A percentile compares a stretch with the other conserved stretches of the same genome.
Evolutionary conservation across 208 protist species (phyloP).

Genomic region (Leishmania tropica): DNA sequence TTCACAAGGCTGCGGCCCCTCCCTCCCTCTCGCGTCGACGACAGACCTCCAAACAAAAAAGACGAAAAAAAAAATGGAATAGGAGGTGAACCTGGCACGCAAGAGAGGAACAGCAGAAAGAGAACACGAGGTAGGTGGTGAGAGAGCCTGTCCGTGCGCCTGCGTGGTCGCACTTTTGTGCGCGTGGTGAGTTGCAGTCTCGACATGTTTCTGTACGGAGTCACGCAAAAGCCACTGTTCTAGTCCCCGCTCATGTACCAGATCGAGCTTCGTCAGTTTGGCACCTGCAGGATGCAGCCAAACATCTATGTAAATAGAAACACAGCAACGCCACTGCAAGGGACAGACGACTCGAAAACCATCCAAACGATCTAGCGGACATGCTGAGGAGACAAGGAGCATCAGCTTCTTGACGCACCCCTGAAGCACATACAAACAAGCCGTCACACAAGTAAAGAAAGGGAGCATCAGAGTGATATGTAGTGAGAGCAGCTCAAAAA

Average conservation of each 20-base stretch:
- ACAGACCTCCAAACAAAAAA: not conserved
- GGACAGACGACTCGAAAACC: not conserved
- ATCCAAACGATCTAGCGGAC: not conserved
- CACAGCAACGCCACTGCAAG: not conserved
- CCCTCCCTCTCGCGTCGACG: not conserved
- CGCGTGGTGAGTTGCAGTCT: not conserved
- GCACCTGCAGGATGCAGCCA: not conserved
- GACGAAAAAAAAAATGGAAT: not conserved
- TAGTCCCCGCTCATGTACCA: not conserved
- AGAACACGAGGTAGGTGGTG: not conserved
- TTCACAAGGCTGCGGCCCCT: not conserved
- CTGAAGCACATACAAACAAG: not conserved
- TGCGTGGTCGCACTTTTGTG: not conserved
- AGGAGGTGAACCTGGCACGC: too few relatives aligned
- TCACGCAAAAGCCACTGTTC: not conserved
- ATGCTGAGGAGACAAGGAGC: not conserved
- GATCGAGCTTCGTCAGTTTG: not conserved
- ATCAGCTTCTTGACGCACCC: not conserved
- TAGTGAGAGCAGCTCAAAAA: not conserved
- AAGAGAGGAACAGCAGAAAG: not conserved
- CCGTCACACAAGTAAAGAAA: not conserved
- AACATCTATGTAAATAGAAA: not conserved
- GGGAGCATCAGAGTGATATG: not conserved
- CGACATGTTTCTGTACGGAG: not conserved
- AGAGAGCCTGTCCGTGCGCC: not conserved